Conservation (phyloP, 176 grass and related monocot species). For the Poa pratensis region DNA sequence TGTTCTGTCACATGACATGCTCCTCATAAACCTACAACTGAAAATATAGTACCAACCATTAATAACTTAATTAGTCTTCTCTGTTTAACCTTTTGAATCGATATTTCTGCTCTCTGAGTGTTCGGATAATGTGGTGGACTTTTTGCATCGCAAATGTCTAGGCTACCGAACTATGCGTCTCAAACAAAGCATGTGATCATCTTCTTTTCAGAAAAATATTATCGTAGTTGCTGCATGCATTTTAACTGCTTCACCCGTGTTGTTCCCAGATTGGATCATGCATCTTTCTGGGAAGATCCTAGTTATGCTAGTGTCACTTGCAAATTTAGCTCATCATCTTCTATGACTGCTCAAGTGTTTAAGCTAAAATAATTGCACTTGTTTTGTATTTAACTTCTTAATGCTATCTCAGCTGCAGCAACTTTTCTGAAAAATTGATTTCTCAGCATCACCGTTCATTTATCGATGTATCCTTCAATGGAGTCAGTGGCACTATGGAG, state of each 20-base stretch:
- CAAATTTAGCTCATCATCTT: conserved; percentile 9
- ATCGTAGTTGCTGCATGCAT: background rate
- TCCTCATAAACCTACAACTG: background rate
- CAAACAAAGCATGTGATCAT: background rate
- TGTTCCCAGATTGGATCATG: background rate
- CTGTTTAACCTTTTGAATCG: background rate
- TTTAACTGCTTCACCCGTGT: background rate
- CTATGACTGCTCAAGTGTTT: background rate
- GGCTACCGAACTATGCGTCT: background rate
- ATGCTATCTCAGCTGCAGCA: background rate
- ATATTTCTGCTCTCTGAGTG: background rate
- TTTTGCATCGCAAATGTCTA: too few species aligned
- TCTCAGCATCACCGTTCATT: too few species aligned
- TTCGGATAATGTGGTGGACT: conserved; percentile 31
- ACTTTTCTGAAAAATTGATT: too few species aligned
- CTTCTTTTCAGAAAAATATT: background rate
- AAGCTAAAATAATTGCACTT: background rate
- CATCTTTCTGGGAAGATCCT: background rate
- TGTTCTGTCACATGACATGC: background rate
- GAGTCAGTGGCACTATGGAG: too few species aligned
- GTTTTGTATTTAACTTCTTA: background rate
- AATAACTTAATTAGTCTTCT: conserved; percentile 4
- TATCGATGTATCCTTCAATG: too few species aligned
- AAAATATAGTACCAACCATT: background rate
- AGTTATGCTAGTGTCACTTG: background rate